Base-by-base conservation (phyloP, 805 yeast genomes). In the Lachancea thermotolerans region DNA sequence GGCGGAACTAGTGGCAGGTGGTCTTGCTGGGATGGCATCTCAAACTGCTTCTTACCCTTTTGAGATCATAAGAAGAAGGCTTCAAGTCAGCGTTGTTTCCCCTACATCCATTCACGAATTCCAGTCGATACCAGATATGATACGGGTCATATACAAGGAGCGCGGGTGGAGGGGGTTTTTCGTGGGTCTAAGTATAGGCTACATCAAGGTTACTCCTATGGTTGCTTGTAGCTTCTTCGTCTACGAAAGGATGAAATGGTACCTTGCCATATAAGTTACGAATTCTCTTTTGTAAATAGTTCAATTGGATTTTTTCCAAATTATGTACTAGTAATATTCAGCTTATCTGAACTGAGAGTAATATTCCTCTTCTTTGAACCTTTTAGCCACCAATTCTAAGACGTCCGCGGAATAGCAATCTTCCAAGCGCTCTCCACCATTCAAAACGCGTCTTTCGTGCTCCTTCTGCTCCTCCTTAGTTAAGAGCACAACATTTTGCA, bases 21-120 rank as follows among this genome's bases (percentile, higher is more conserved):
- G 98, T 1, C 56, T 85, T n/a, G 95, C 97, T 1, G 99, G 99
- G 10, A 78, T 91, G 82, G 74, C 80, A 32, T 87, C 98, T 1
- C 99, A 93, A 65, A 88, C 97, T 1, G 95, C 98, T 0, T 91
- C 96, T 4, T 93, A 93, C 60, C 99, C 99, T 1, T 84, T 93
- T 54, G 99, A 93, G 67, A 96, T 93, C 34, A 78, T 93, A 17
- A 74, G 99, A 60, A 76, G 99, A 64, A 74, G 98, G 56, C 81
- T 93, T 86, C 99, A 93, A 68, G 99, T 93, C 18, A 90, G 95
- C 32, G 95, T 91, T 10, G 85, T 82, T 3, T 47, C 87, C 81
- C 62, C 80, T 73, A 83, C 87, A 17, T 53, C 56, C 27, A 52
- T 48, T 4, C 66, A 58, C 45, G 53, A 56, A 41, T 63, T 63